Base-by-base conservation (phyloP, 2,329 filamentous ascomycete species). In the Beauveria bassiana region DNA sequence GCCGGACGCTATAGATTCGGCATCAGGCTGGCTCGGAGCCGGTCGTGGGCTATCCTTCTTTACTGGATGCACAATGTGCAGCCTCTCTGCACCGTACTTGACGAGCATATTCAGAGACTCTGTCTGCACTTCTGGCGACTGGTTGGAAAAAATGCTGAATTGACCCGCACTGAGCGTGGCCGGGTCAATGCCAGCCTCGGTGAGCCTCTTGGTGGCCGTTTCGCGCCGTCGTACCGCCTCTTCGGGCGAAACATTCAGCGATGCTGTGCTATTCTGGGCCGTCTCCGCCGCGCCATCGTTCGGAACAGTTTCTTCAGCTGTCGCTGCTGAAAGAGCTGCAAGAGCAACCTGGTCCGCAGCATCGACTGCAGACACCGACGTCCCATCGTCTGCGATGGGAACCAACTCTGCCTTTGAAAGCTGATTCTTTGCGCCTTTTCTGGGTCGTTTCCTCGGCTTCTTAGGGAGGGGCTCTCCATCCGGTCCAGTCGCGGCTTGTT, bases 141-240 rank as follows among this genome's bases (percentile, higher is more conserved):
- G 83, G 60, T 86, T 86, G 9, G 82, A 75, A 65, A 86, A 84
- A 18, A 85, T 86, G 65, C 74, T 79, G 63, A 86, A 83, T 66
- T 86, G 83, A 51, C 85, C 82, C 4, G 70, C 64, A 0, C 80
- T 82, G 10, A 86, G 71, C 0, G 81, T 80, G 2, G 73, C 71
- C 1, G 81, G 81, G 43, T 83, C 77, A n/a, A 86, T 76, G 5
- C 74, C 76, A n/a, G 72, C 76, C 1, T 75, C 74, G 2, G 52
- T 70, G 5, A 86, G 75, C 34, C 84, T 72, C 26, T 73, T 71
- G n/a, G 75, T 74, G 7, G 83, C 82, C 8, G 74, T 73, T 10
- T 81, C 77, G 52, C 74, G 74, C 45, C 82, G 76, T 26, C 81
- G 77, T n/a, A 76, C 74, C 16, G 78, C 77, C 67, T 85, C 82